Conservation (phyloP, 371 early-diverging fungal genomes). For the Blastocladiella emersonii region DNA sequence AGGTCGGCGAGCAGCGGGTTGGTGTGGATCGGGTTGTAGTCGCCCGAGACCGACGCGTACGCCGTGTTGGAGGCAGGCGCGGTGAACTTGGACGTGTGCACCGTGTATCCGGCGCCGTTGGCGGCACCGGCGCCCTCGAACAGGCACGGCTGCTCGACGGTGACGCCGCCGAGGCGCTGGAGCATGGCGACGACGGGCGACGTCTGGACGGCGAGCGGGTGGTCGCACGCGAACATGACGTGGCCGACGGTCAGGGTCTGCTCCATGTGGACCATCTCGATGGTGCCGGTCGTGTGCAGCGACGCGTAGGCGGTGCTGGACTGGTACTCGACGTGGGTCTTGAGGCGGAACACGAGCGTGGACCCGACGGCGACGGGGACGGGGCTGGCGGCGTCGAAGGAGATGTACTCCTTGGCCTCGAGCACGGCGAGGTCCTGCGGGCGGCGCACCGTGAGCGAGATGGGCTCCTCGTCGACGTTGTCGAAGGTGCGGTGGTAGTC, state of each 20-base stretch:
- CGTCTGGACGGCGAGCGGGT: conserved; percentile 35
- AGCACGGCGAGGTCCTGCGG: conserved; percentile 77
- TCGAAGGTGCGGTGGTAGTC: conserved; percentile 76
- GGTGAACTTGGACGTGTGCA: conserved; percentile 74
- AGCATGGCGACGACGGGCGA: conserved; percentile 71
- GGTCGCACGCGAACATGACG: conserved; percentile 61
- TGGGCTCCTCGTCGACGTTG: conserved; percentile 66
- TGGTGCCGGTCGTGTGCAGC: conserved; percentile 63
- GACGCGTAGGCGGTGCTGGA: conserved; percentile 49
- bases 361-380: conserved; percentile 55
- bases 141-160: conserved; percentile 65
- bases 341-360: conserved; percentile 67
- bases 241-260: conserved; percentile 69
- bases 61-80: conserved; percentile 69
- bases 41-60: conserved; percentile 79
- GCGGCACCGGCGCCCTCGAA: conserved; percentile 57
- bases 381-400: conserved; percentile 44
- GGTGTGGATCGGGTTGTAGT: conserved; percentile 92
- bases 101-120: conserved; percentile 67
- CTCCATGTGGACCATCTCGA: conserved; percentile 65
- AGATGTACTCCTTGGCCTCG: conserved; percentile 80
- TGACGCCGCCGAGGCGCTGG: conserved; percentile 51
- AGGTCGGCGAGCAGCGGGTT: conserved; percentile 90
- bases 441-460: conserved; percentile 56
- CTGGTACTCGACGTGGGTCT: conserved; percentile 64